Evolutionary conservation across 148 eudicot genomes (phyloP).

Genomic region (Rhododendron ferrugineum): DNA sequence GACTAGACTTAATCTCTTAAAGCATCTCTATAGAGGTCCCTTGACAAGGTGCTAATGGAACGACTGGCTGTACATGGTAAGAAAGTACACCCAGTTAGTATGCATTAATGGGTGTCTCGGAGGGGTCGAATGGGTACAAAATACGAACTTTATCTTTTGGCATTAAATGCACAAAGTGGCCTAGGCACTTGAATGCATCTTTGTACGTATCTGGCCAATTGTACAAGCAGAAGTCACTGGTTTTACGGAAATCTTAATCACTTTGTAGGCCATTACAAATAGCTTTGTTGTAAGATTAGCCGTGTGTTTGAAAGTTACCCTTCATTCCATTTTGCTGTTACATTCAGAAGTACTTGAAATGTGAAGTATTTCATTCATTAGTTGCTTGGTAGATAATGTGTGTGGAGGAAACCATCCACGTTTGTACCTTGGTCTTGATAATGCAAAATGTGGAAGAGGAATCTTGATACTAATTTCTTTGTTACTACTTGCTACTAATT

Average conservation of each 20-base stretch:
- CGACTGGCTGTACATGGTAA: too few species aligned
- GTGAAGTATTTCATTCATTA: not conserved
- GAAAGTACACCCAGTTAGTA: not conserved
- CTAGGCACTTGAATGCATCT: not conserved
- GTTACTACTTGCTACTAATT: not conserved
- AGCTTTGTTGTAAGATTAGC: not conserved
- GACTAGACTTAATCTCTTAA: not conserved
- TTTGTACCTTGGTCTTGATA: not conserved
- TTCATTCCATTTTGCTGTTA: not conserved
- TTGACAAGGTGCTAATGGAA: not conserved
- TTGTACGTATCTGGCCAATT: not conserved
- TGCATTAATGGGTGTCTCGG: not conserved
- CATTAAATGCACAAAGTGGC: not conserved
- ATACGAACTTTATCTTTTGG: not conserved
- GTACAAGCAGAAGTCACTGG: not conserved
- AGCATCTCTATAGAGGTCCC: not conserved
- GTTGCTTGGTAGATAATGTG: not conserved
- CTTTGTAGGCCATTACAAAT: not conserved
- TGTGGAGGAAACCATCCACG: not conserved
- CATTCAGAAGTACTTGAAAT: not conserved
- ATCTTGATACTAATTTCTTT: not conserved
- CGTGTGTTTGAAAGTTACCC: not conserved
- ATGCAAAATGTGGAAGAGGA: not conserved
- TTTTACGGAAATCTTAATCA: not conserved
- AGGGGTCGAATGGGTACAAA: not conserved